Evolutionary conservation across 2,329 filamentous ascomycete genomes (phyloP), one percentile per base, ranked within the genome.

Genomic region (Epichloe coenophiala): DNA sequence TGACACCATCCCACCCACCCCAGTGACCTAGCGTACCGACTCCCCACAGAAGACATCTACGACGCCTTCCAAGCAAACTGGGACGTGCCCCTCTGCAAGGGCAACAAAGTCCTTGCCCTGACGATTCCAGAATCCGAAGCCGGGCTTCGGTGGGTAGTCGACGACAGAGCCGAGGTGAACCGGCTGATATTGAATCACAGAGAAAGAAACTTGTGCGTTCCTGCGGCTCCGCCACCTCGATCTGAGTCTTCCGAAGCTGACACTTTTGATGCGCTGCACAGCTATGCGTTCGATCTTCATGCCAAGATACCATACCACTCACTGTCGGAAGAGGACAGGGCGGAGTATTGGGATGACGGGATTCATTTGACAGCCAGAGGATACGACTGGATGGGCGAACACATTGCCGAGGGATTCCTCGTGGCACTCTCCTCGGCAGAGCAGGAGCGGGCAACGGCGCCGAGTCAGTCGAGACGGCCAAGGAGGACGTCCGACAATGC

Each of bases 351-450:
- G 78, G 72, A 80, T 55, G 81, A 85, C 63, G 72, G 71, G 17
- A 55, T 84, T 21, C 81, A 85, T 64, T 68, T 83, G 9, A 76
- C 74, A 0, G 62, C 68, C 0, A 70, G 67, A 6, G 81, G 81
- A 7, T 84, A 85, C 66, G 72, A 82, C 59, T 66, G 77, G 57
- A 78, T 85, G 69, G 81, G 81, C 2, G 68, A 72, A 39, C 69
- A 74, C 51, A 68, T 84, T 47, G 80, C 74, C 45, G 69, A 73
- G 23, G 70, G 66, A 33, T 62, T 84, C 9, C 65, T 78, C 23
- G 46, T 8, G 3, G 41, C 41, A 4, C 37, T 48, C 23, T 33
- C 33, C n/a, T 38, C 41, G 4, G 27, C 15, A 9, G 15, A 48
- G 2, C 5, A 17, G 12, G 42, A 8, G 15, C 15, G 12, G 23